Evolutionary conservation across 371 early-diverging fungal species (phyloP), one percentile per base, ranked within the genome.

Genomic region (Mucor indicus): DNA sequence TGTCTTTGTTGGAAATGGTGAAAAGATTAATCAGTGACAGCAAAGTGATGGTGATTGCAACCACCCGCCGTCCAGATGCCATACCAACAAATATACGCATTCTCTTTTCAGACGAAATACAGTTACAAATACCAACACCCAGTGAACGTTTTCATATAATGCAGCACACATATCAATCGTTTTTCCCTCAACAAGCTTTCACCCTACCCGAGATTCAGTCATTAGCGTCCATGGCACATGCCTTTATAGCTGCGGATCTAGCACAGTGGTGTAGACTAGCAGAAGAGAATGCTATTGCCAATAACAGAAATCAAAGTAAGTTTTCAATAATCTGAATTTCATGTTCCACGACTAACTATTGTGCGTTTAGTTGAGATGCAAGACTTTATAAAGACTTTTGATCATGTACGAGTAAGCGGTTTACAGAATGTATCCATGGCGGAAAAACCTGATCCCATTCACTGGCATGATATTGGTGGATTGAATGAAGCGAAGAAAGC

Each of bases 401-500:
- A 62, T 29, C 37, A 58, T 1, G 59, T 77, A 7, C 47, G 51
- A n/a, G 54, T 80, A 4, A 69, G 60, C 6, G 62, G 69, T 43
- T 49, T 69, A 11, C 64, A 69, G 43, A 58, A 55, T 19, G 46
- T 51, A 3, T 53, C 55, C 1, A 74, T 67, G 53, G 75, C 75
- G 0, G 72, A 81, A 48, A 76, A 69, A 32, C 73, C 81, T 5
- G 79, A 79, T 17, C 59, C 74, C 13, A 72, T 81, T 0, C 36
- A 54, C 29, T 99, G 98, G 95, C 62, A 56, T 1, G 95, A 97
- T 64, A 87, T 99, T 50, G 99, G 99, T 44, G 99, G 99, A 0
- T 69, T 98, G 8, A 86, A 84, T 16, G 59, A 65, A 4, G 95
- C 94, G 27, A 99, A 98, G 51, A 47, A 55, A 37, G 82, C 84